Evolutionary conservation across 768 basidiomycete genomes (phyloP).

Genomic region (Phlebiopsis flavidoalba): DNA sequence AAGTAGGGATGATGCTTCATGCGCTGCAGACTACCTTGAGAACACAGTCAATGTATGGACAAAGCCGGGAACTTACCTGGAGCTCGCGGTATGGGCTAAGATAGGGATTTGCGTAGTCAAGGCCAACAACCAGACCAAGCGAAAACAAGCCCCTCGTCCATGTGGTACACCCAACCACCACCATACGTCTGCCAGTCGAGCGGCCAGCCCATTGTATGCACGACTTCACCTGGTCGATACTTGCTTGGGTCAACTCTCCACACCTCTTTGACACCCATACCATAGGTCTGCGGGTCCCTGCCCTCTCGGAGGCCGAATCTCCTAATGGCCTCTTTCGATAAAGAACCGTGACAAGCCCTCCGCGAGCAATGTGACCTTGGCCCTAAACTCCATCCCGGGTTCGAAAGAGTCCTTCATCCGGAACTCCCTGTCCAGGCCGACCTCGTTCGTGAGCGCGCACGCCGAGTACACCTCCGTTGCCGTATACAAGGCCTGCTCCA

Average conservation of each 20-base stretch:
- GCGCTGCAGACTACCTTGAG: constrained; percentile 35
- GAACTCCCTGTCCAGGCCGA: constrained; percentile 77
- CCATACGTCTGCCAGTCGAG: constrained; percentile 79
- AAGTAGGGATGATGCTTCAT: constrained; percentile 98
- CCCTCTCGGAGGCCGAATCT: constrained; percentile 69
- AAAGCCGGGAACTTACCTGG: constrained; percentile 50
- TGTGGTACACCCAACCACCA: constrained; percentile 94
- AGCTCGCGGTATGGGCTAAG: constrained; percentile 89
- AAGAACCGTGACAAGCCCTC: constrained; percentile 93
- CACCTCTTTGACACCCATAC: constrained; percentile 94
- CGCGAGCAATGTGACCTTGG: constrained; percentile 87
- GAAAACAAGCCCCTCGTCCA: constrained; percentile 89
- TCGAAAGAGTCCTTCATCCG: constrained; percentile 85
- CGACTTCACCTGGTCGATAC: constrained; percentile 74
- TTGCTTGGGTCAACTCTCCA: constrained; percentile 75
- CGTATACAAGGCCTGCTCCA: constrained; percentile 75
- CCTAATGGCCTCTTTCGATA: constrained; percentile 74
- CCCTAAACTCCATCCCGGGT: constrained; percentile 93
- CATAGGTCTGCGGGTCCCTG: constrained; percentile 88
- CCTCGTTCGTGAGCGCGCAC: constrained; percentile 92
- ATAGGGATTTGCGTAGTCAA: constrained; percentile 94
- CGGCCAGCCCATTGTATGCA: constrained; percentile 95
- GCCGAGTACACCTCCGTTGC: constrained; percentile 63
- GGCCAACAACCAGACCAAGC: constrained; percentile 85
- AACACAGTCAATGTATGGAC: neutral